Percentiles rank a stretch among this genome's conserved stretches.
Conservation (phyloP, 108 stramenopile species). For the Cyclostephanos tholiformis region DNA sequence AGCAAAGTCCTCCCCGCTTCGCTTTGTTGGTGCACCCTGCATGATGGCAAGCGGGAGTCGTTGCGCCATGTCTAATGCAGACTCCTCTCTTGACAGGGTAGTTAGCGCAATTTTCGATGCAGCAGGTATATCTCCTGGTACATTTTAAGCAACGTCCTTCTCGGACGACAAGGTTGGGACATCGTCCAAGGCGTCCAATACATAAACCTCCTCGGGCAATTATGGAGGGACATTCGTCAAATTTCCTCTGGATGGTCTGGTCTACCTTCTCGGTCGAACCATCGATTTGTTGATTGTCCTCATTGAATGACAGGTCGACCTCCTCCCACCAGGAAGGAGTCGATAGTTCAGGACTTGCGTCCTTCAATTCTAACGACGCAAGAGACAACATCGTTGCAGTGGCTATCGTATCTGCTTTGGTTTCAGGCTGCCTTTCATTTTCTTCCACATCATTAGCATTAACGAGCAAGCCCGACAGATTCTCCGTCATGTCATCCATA, state of each 20-base stretch:
- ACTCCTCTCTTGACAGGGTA: background rate
- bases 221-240: background rate
- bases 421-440: no score
- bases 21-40: constrained; percentile 4
- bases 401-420: background rate
- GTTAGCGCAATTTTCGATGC: background rate
- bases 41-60: background rate
- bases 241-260: no score
- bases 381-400: background rate
- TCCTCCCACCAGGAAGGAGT: no score
- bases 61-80: constrained; percentile 3
- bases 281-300: no score
- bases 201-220: background rate
- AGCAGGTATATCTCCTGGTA: background rate
- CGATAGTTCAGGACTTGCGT: background rate
- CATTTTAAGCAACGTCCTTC: background rate
- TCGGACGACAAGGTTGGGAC: background rate
- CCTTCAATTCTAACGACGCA: background rate
- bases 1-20: constrained; percentile 4
- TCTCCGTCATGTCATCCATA: background rate
- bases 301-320: no score
- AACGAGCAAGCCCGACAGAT: background rate
- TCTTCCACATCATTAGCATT: background rate
- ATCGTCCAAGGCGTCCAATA: background rate
- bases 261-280: no score